phyloP scores from a whole-genome alignment of 805 yeast genomes.

The Lipomyces mesembrius region DNA sequence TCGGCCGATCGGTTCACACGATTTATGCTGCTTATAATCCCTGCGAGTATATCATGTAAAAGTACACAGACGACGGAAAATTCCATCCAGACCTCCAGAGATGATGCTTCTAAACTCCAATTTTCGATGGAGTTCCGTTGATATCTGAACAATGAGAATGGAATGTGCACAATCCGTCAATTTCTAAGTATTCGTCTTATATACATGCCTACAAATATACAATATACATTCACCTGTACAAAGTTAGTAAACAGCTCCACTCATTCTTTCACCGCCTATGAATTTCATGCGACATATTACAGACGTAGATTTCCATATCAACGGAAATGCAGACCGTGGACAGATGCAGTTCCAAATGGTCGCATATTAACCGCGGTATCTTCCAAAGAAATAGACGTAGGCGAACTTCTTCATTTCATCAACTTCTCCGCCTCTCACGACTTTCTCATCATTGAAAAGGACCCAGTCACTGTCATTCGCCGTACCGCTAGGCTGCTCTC shows the following conservation, averaged over 20 bases:
- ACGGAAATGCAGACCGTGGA: not conserved
- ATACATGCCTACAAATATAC: not conserved
- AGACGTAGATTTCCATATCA: too few species aligned
- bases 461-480: conserved; percentile 62
- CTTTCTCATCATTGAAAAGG: conserved; percentile 87
- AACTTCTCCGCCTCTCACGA: conserved; percentile 54
- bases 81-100: too few species aligned
- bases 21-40: too few species aligned
- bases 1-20: too few species aligned
- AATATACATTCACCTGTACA: not conserved
- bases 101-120: too few species aligned
- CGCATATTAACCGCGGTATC: conserved; percentile 26
- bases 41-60: too few species aligned
- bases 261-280: not conserved
- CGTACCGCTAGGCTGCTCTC: not conserved
- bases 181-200: not conserved
- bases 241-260: not conserved
- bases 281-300: not conserved
- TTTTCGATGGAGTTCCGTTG: too few species aligned
- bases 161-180: not conserved
- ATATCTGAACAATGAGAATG: too few species aligned
- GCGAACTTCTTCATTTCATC: conserved; percentile 56
- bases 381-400: conserved; percentile 52
- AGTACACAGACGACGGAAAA: too few species aligned
- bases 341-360: not conserved